Evolutionary conservation across 202 grass and related monocot genomes (phyloP).

Genomic region (Musa balbisiana): DNA sequence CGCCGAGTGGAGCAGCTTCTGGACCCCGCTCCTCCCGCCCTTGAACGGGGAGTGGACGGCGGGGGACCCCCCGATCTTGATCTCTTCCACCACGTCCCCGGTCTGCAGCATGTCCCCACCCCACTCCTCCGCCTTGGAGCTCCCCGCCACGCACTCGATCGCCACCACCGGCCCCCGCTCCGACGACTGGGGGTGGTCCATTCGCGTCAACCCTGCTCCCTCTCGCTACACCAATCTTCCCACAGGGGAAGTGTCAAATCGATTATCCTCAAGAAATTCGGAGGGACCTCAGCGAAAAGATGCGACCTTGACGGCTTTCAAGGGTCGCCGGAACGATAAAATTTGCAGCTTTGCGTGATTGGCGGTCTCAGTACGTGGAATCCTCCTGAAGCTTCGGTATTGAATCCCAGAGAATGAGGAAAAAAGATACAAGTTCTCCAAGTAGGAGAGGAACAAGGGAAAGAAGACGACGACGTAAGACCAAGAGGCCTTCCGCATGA

Average conservation of each 20-base stretch:
- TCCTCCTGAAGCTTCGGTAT: not conserved
- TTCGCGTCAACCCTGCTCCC: not conserved
- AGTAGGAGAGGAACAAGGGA: not conserved
- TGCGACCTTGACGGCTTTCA: not conserved
- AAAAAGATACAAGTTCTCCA: not conserved
- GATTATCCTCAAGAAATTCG: not conserved
- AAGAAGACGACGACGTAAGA: not conserved
- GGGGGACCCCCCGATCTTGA: conserved; percentile 44
- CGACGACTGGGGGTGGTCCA: not conserved
- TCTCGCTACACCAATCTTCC: not conserved
- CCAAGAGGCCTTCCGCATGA: not conserved
- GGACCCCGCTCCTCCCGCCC: conserved; percentile 44
- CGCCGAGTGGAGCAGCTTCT: conserved; percentile 71
- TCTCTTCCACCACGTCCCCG: conserved; percentile 72
- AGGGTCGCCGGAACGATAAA: not conserved
- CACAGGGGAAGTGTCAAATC: not conserved
- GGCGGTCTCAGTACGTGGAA: not conserved
- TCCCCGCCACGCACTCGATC: conserved; percentile 72
- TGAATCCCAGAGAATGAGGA: not conserved
- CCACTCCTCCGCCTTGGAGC: conserved; percentile 90
- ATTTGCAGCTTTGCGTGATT: not conserved
- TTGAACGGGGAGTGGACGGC: conserved; percentile 66
- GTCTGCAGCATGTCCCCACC: conserved; percentile 54
- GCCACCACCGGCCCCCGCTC: conserved; percentile 44
- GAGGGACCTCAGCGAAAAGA: not conserved